Percentiles rank a stretch among this genome's conserved stretches.
These are phyloP conservation scores for Cordia subcordata DNA, from an alignment of 257 asterid species.

Conservation along the genomic window DNA sequence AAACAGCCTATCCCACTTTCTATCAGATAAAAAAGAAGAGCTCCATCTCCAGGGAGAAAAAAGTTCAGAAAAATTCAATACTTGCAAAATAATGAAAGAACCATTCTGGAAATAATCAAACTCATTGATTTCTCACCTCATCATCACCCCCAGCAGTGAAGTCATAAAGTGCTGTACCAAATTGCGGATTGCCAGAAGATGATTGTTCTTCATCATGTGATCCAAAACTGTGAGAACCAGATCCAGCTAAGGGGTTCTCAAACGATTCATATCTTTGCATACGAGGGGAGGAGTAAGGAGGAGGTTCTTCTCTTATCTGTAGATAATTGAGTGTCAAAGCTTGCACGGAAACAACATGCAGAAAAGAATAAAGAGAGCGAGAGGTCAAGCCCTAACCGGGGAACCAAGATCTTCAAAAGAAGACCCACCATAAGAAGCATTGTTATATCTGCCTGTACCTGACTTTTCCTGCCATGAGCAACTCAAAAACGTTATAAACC, in stretches of 20 bases:
- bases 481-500: conserved; percentile 22
- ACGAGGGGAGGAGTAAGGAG: conserved; percentile 95
- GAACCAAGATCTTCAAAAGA: conserved; percentile 63
- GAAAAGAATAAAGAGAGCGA: neutral
- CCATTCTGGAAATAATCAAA: neutral
- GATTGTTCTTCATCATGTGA: conserved; percentile 57
- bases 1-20: too few relatives aligned
- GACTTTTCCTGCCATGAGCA: conserved; percentile 58
- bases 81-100: too few relatives aligned
- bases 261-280: conserved; percentile 73
- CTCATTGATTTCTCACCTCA: conserved; percentile 45
- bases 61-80: too few relatives aligned
- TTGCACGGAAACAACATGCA: neutral
- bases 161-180: conserved; percentile 90
- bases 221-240: conserved; percentile 60
- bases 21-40: too few relatives aligned
- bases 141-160: conserved; percentile 99
- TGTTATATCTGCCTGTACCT: conserved; percentile 60
- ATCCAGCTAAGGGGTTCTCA: conserved; percentile 88
- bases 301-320: conserved; percentile 96
- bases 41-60: too few relatives aligned
- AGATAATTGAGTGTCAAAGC: neutral
- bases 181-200: conserved; percentile 70
- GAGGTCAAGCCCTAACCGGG: conserved; percentile 29
- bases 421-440: conserved; percentile 27